Evolutionary conservation across 2,329 filamentous ascomycete genomes (phyloP).

Genomic region (Diaporthe australafricana): DNA sequence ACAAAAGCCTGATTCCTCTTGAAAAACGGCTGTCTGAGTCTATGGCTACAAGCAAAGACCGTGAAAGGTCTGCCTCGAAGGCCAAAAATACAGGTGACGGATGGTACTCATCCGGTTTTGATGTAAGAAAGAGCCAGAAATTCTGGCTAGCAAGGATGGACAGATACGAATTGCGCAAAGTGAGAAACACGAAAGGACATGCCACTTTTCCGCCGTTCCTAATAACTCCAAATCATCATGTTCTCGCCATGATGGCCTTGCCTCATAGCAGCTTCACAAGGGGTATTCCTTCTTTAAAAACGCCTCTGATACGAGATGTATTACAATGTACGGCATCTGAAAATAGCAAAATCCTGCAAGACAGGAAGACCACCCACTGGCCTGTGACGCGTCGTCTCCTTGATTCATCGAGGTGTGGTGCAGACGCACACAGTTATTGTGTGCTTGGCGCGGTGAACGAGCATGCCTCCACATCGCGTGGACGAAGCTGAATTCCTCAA

Average conservation of each 20-base stretch:
- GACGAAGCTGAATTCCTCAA: conserved; percentile 41
- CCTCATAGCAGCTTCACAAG: conserved; percentile 3
- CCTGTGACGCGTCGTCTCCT: not conserved
- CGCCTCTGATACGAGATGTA: conserved; percentile 8
- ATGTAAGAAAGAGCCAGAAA: not conserved
- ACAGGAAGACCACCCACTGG: not conserved
- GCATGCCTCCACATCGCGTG: not conserved
- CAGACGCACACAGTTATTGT: not conserved
- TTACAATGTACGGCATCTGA: conserved; percentile 4
- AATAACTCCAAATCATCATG: not conserved
- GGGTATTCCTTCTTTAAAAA: not conserved
- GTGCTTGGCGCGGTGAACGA: not conserved
- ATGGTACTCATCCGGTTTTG: not conserved
- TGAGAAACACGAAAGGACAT: not conserved
- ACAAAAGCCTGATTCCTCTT: not conserved
- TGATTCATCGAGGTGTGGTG: not conserved
- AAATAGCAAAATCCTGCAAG: not conserved
- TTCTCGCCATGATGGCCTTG: not conserved
- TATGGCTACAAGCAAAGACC: conserved; percentile 2
- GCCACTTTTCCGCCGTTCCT: not conserved
- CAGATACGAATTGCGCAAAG: not conserved
- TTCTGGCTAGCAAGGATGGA: not conserved
- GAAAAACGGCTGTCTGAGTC: not conserved
- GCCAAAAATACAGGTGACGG: not conserved
- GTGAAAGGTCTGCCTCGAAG: not conserved